Evolutionary conservation across 2,329 filamentous ascomycete species (phyloP).

Genomic region (Botryotinia globosa): DNA sequence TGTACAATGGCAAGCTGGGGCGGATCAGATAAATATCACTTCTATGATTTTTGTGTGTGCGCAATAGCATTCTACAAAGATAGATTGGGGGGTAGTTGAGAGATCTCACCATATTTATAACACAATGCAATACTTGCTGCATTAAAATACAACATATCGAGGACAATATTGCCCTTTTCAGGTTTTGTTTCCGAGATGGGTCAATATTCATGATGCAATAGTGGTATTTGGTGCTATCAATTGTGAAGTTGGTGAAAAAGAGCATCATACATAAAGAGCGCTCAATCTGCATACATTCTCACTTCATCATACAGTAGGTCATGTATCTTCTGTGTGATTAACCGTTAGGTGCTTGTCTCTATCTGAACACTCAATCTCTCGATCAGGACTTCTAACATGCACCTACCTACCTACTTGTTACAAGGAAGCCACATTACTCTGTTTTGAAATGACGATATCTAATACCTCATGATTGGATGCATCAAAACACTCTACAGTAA

Average conservation of each 20-base stretch:
- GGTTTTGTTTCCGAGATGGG: not conserved
- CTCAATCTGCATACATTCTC: not conserved
- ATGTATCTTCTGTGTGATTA: not conserved
- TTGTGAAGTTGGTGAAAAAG: not conserved
- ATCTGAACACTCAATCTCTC: not conserved
- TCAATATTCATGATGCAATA: not conserved
- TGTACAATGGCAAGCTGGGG: slow-evolving; percentile 2
- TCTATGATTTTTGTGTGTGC: not conserved
- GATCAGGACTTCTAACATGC: not conserved
- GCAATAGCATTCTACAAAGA: not conserved
- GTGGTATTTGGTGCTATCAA: not conserved
- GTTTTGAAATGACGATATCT: not conserved
- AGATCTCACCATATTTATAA: not conserved
- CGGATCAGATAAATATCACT: not conserved
- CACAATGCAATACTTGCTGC: not conserved
- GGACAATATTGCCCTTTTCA: not conserved
- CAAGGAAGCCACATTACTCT: not conserved
- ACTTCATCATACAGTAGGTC: not conserved
- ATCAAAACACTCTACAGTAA: not conserved
- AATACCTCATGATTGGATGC: not conserved
- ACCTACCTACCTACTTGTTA: not conserved
- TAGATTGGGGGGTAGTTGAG: not conserved
- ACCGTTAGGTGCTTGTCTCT: not conserved
- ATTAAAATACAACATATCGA: not conserved
- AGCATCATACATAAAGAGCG: not conserved